phyloP scores from a whole-genome alignment of 257 asterid genomes.

The Solanum stenotomum region DNA sequence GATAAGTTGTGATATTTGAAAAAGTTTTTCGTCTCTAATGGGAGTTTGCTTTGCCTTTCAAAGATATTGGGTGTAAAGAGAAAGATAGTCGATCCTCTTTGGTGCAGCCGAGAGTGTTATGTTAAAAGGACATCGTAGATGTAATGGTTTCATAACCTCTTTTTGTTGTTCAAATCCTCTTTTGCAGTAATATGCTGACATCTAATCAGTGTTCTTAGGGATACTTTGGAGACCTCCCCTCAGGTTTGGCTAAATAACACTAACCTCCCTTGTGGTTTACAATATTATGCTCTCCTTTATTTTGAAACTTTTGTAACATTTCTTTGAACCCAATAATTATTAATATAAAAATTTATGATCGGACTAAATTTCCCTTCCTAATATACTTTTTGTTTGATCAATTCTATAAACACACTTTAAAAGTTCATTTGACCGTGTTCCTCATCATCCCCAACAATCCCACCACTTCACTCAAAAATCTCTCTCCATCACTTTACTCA shows the following conservation, averaged over 20 bases:
- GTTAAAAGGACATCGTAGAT: background rate
- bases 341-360: background rate
- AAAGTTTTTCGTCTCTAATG: background rate
- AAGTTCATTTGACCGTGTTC: background rate
- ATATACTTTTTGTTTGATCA: background rate
- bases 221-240: background rate
- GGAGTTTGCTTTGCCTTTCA: background rate
- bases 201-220: background rate
- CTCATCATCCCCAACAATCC: background rate
- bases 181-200: background rate
- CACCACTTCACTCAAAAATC: background rate
- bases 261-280: background rate
- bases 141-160: background rate
- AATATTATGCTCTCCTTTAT: background rate
- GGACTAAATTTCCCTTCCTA: background rate
- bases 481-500: background rate
- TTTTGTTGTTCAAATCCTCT: background rate
- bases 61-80: background rate
- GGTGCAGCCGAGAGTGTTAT: background rate
- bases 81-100: background rate
- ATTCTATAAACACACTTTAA: background rate
- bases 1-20: background rate
- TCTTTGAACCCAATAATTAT: background rate
- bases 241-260: background rate
- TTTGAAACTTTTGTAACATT: background rate